phyloP scores from a whole-genome alignment of 257 asterid genomes.

The Plectranthus barbatus region DNA sequence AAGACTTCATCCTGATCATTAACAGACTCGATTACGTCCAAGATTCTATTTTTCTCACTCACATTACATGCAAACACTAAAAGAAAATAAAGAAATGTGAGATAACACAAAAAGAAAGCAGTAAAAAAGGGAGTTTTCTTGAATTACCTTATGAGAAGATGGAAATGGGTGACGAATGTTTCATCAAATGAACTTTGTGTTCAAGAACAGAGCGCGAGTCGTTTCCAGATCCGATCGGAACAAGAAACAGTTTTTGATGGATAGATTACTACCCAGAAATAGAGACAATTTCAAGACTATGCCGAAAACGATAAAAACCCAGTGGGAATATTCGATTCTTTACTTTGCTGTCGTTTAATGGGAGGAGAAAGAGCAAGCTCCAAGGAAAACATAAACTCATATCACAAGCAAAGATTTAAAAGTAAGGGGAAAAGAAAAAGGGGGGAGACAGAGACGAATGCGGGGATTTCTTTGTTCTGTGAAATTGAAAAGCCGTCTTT shows the following conservation, averaged over 20 bases:
- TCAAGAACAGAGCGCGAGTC: conserved; percentile 1
- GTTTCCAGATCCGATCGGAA: conserved; percentile 50
- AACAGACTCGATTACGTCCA: conserved; percentile 6
- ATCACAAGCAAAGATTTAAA: conserved; percentile 29
- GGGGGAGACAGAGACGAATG: not conserved
- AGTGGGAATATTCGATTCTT: not conserved
- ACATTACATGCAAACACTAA: not conserved
- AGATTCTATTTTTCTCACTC: not conserved
- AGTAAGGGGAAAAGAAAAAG: conserved; percentile 6
- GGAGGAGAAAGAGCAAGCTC: not conserved
- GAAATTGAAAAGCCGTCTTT: conserved; percentile 21
- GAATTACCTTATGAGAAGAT: conserved; percentile 25
- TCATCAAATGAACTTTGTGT: conserved; percentile 22
- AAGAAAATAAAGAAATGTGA: conserved; percentile 6
- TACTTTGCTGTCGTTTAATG: conserved; percentile 13
- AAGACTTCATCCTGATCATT: conserved; percentile 5
- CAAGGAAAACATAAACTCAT: conserved; percentile 19
- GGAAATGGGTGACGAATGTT: conserved; percentile 21
- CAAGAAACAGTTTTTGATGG: conserved; percentile 22
- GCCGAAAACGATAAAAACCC: conserved; percentile 12
- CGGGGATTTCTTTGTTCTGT: conserved; percentile 4
- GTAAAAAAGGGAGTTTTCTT: not conserved
- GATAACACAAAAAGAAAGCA: not conserved
- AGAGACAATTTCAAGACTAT: not conserved
- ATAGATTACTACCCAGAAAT: conserved; percentile 3